Conservation (phyloP, 2,329 filamentous ascomycete genomes). For the Xylariaceae sp. region DNA sequence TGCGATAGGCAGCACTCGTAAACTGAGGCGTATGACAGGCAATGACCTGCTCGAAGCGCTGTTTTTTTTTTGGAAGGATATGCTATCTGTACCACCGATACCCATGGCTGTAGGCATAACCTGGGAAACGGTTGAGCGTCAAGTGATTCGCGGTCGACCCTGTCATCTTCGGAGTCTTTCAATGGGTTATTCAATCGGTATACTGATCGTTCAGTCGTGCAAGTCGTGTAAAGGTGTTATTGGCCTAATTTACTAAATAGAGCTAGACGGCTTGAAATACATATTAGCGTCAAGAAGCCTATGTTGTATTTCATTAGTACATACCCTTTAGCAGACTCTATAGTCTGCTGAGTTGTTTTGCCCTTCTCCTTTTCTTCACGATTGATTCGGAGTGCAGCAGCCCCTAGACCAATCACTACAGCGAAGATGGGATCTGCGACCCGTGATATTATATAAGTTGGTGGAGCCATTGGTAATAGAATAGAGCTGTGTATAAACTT, state of each 20-base stretch:
- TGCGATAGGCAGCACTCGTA: background rate
- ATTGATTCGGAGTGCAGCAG: slow-evolving; percentile 63
- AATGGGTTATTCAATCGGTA: background rate
- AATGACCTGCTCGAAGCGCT: background rate
- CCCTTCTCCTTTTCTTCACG: slow-evolving; percentile 67
- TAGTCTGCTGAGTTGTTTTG: slow-evolving; percentile 56
- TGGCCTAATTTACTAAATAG: slow-evolving; percentile 9
- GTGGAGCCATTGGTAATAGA: slow-evolving; percentile 53
- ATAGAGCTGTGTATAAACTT: background rate
- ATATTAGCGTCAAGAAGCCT: background rate
- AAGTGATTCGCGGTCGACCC: background rate
- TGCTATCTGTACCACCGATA: no score
- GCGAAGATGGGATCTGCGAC: slow-evolving; percentile 66
- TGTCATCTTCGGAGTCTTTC: background rate
- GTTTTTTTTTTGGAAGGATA: no score
- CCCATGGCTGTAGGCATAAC: no score
- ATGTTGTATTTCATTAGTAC: background rate
- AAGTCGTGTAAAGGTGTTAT: background rate
- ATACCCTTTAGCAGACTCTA: slow-evolving; percentile 55
- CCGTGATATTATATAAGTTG: slow-evolving; percentile 66
- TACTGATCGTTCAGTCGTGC: background rate
- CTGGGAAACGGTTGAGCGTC: no score
- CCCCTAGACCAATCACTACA: slow-evolving; percentile 61
- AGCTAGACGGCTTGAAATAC: slow-evolving; percentile 12
- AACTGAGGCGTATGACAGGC: background rate